Percentiles rank a stretch among this genome's conserved stretches.
Conservation (phyloP, 1,284 basidiomycete species). For the Pseudozyma sp. region DNA sequence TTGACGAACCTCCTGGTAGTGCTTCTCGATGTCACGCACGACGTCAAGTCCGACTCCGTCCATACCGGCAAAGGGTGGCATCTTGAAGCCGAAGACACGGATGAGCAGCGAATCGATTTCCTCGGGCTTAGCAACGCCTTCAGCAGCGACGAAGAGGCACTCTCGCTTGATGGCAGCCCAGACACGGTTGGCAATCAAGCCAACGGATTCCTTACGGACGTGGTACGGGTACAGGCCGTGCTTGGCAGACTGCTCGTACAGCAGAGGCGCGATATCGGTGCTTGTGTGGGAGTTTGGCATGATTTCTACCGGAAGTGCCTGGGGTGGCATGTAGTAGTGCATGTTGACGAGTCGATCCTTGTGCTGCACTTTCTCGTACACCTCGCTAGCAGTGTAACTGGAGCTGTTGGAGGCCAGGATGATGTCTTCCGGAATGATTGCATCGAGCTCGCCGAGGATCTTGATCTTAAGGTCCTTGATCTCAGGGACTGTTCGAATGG, state of each 20-base stretch:
- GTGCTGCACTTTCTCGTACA: not conserved
- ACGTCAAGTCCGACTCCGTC: not conserved
- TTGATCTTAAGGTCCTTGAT: not conserved
- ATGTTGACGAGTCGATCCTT: slow-evolving; percentile 1
- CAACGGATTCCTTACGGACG: not conserved
- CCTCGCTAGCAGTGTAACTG: not conserved
- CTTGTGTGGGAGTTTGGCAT: not conserved
- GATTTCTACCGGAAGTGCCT: not conserved
- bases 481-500: not conserved
- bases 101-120: not conserved
- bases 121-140: slow-evolving; percentile 1
- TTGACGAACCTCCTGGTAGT: not conserved
- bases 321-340: not conserved
- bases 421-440: not conserved
- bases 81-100: not conserved
- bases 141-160: not conserved
- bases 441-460: not conserved
- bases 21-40: not conserved
- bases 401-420: not conserved
- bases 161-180: not conserved
- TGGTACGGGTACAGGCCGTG: not conserved
- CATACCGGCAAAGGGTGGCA: not conserved
- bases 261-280: not conserved
- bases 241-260: not conserved
- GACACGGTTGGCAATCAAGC: not conserved